phyloP scores from a whole-genome alignment of 768 basidiomycete genomes.

The Tylopilus vinaceipallidus region DNA sequence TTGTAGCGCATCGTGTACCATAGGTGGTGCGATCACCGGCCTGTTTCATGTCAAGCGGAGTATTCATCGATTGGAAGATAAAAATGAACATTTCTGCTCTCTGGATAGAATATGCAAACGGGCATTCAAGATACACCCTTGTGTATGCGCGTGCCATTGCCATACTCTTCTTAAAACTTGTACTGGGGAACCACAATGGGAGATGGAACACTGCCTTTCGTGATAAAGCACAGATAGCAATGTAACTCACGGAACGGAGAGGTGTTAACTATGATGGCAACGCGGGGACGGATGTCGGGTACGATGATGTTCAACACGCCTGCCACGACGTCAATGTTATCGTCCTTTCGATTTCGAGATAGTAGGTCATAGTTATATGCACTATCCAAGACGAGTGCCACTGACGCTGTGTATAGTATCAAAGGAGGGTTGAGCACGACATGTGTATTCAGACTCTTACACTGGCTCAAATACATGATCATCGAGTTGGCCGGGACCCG shows the following conservation, averaged over 20 bases:
- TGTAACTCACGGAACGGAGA: neutral
- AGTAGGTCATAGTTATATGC: neutral
- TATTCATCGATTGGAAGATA: too few species aligned
- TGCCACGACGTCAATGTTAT: neutral
- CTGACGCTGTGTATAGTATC: neutral
- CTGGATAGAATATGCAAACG: too few species aligned
- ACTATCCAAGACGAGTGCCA: neutral
- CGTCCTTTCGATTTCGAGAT: neutral
- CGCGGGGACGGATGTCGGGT: neutral
- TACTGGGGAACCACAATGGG: neutral
- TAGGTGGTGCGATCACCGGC: too few species aligned
- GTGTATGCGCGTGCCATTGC: too few species aligned
- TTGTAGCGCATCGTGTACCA: too few species aligned
- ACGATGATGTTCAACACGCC: neutral
- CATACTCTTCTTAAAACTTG: too few species aligned
- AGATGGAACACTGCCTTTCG: neutral
- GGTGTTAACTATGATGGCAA: neutral
- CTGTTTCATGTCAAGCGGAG: too few species aligned
- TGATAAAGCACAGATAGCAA: neutral
- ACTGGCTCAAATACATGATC: too few species aligned
- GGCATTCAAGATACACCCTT: too few species aligned
- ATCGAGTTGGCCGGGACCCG: too few species aligned
- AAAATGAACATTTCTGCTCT: too few species aligned
- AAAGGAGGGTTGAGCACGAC: neutral
- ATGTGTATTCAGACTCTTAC: too few species aligned